These are phyloP conservation scores for Nemania diffusa DNA, from an alignment of 2,329 filamentous ascomycete genomes.

Conservation along the genomic window DNA sequence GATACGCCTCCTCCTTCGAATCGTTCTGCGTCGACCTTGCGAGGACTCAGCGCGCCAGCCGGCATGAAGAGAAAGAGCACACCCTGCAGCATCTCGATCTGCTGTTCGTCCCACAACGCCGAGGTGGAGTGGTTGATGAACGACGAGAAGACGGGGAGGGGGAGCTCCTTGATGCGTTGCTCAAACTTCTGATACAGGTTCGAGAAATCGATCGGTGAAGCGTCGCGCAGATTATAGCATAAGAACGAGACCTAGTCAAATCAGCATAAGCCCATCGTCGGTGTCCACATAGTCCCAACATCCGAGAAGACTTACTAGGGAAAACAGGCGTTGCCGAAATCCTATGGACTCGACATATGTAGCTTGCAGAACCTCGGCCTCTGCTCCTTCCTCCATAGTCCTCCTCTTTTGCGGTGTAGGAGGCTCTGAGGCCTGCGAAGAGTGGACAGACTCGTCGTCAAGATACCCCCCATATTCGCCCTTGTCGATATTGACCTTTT, in stretches of 20 bases:
- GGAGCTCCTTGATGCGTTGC: slow-evolving; percentile 66
- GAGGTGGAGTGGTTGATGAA: slow-evolving; percentile 60
- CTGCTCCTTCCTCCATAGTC: slow-evolving; percentile 43
- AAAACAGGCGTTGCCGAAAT: slow-evolving; percentile 71
- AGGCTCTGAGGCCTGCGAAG: slow-evolving; percentile 59
- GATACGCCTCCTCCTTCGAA: slow-evolving; percentile 56
- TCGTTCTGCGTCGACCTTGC: slow-evolving; percentile 52
- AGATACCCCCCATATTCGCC: slow-evolving; percentile 70
- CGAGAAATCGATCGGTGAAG: slow-evolving; percentile 54
- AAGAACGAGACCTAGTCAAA: slow-evolving; percentile 56
- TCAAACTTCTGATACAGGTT: slow-evolving; percentile 70
- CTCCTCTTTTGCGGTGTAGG: slow-evolving; percentile 56
- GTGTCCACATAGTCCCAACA: background rate
- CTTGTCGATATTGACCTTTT: slow-evolving; percentile 66
- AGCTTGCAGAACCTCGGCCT: slow-evolving; percentile 51
- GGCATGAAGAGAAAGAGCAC: slow-evolving; percentile 59
- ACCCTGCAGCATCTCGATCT: slow-evolving; percentile 59
- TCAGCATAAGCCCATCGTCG: slow-evolving; percentile 36
- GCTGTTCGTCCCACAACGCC: slow-evolving; percentile 51
- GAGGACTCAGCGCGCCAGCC: slow-evolving; percentile 55
- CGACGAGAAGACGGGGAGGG: slow-evolving; percentile 66
- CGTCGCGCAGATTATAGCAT: slow-evolving; percentile 56
- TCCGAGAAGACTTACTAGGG: slow-evolving; percentile 55
- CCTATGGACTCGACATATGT: slow-evolving; percentile 64
- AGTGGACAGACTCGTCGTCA: slow-evolving; percentile 62